These are phyloP conservation scores for Eimeria falciformis DNA, from an alignment of 169 alveolate species.

Conservation along the genomic window DNA sequence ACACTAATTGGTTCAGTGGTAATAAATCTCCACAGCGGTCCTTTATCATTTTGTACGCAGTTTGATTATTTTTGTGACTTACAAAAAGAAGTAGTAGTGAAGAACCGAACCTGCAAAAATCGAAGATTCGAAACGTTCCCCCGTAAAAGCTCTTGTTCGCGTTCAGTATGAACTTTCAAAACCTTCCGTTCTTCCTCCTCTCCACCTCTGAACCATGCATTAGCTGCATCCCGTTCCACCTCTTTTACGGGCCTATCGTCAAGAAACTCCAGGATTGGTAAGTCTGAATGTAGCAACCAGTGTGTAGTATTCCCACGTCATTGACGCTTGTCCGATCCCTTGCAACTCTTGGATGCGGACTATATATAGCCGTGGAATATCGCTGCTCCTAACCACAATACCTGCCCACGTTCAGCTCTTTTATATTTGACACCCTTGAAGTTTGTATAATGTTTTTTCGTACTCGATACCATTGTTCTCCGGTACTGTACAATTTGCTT, in stretches of 20 bases:
- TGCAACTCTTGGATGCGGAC: too few species aligned
- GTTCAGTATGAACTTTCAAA: neutral
- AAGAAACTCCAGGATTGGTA: slow-evolving; percentile 88
- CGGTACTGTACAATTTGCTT: slow-evolving; percentile 48
- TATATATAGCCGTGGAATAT: too few species aligned
- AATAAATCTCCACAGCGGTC: neutral
- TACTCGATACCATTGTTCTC: slow-evolving; percentile 41
- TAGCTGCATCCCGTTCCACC: slow-evolving; percentile 92
- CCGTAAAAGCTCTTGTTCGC: slow-evolving; percentile 17
- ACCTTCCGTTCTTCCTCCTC: slow-evolving; percentile 89
- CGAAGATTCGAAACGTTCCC: slow-evolving; percentile 28
- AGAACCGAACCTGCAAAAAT: neutral
- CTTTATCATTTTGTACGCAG: neutral
- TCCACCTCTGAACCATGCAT: slow-evolving; percentile 93
- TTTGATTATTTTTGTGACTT: neutral
- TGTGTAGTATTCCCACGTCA: neutral
- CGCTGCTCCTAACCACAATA: too few species aligned
- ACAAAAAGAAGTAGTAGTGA: neutral
- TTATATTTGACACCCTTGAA: too few species aligned
- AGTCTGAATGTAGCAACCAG: slow-evolving; percentile 42
- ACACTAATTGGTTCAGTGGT: neutral
- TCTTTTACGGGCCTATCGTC: slow-evolving; percentile 94
- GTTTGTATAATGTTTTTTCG: too few species aligned
- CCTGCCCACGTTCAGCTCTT: too few species aligned
- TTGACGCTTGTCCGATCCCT: too few species aligned